Conservation (phyloP, 2,329 filamentous ascomycete species). For the Lecanicillium sp. region DNA sequence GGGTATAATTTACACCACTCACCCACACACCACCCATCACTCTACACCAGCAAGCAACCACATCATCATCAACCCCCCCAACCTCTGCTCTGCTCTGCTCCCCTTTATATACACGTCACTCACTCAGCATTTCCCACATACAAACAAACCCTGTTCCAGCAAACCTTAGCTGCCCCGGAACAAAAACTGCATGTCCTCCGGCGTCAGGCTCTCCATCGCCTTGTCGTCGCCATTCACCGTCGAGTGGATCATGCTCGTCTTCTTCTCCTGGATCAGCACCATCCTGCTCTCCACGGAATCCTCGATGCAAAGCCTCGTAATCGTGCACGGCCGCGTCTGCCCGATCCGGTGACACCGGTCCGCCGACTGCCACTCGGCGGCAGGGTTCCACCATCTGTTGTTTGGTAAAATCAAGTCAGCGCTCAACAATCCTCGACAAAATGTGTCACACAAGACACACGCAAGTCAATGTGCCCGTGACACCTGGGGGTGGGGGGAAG, state of each 20-base stretch:
- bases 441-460: neutral
- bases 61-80: too few species aligned
- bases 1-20: too few species aligned
- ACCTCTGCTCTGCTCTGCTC: too few species aligned
- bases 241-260: slow-evolving; percentile 94
- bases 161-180: slow-evolving; percentile 55
- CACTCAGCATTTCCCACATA: too few species aligned
- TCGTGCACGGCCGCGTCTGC: slow-evolving; percentile 86
- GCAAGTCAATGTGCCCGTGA: neutral
- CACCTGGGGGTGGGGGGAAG: too few species aligned
- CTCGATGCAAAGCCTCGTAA: slow-evolving; percentile 91
- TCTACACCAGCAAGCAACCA: too few species aligned
- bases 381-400: slow-evolving; percentile 94
- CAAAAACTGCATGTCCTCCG: slow-evolving; percentile 91
- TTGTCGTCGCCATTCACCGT: slow-evolving; percentile 92
- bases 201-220: slow-evolving; percentile 84
- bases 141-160: too few species aligned
- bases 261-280: slow-evolving; percentile 95
- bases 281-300: slow-evolving; percentile 96
- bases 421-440: slow-evolving; percentile 9
- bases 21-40: too few species aligned
- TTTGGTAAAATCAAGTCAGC: slow-evolving; percentile 20
- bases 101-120: too few species aligned
- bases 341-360: slow-evolving; percentile 93
- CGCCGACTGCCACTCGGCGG: slow-evolving; percentile 97